Evolutionary conservation across 2,329 filamentous ascomycete species (phyloP), one percentile per base, ranked within the genome.

Genomic region (Apiospora kogelbergensis): DNA sequence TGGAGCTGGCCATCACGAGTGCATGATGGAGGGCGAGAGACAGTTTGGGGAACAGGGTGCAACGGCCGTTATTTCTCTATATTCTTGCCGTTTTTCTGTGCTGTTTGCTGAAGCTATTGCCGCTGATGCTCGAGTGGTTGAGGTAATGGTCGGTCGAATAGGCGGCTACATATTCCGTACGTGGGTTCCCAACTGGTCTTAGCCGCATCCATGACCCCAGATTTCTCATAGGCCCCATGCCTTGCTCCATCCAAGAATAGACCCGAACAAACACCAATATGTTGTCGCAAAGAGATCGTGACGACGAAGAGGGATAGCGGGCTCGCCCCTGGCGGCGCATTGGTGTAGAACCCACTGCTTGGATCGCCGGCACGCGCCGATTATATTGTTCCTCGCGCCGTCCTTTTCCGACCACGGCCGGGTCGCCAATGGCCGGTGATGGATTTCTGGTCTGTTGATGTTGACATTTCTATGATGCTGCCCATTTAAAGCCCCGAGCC

Each of bases 131-230:
- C 9, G 53, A n/a, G 26, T 37, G 53, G 20, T 60, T 26, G 30
- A 17, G 45, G 10, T 26, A 1, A 22, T 57, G 53, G 53, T 30
- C 24, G 46, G 46, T 57, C 26, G 53, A n/a, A 60, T 60, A n/a
- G 53, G 53, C 53, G 30, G 53, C 53, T 60, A 60, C 53, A 60
- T 60, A n/a, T n/a, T n/a, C n/a, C n/a, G n/a, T n/a, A 37, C 53
- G 53, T 60, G 53, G 53, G 30, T 60, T 60, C 53, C 53, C 20
- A 60, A 60, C 30, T 60, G 7, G 53, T 60, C 53, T 60, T 60
- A 60, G 53, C 26, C 20, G 53, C 30, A 60, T 37, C 30, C 53
- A 20, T 37, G 26, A 37, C 53, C 53, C 53, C 53, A n/a, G 30
- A 60, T 33, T 60, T 60, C 53, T 17, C 53, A 60, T 60, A 60